Percentiles rank a stretch among this genome's conserved stretches.
Evolutionary conservation across 2,329 filamentous ascomycete genomes (phyloP).

Genomic region (Aureobasidium sp.): DNA sequence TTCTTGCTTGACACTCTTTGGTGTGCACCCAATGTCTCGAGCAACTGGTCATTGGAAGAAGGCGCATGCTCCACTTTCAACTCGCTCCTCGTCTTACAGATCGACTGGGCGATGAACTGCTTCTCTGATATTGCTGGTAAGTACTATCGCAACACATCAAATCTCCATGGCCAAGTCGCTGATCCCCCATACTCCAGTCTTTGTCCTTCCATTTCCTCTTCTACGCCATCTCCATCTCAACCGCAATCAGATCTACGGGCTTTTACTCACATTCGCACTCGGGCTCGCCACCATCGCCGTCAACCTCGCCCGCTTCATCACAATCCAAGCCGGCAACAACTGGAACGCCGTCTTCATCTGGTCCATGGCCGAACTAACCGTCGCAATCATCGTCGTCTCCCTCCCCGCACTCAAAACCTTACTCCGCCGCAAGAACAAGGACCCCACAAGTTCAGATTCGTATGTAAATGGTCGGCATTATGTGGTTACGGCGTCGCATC

Average conservation of each 20-base stretch:
- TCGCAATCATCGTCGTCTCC: slow-evolving; percentile 8
- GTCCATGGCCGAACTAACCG: slow-evolving; percentile 7
- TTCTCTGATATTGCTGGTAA: neutral
- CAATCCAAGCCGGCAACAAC: neutral
- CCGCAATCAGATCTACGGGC: neutral
- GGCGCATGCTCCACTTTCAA: slow-evolving; percentile 4
- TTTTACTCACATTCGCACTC: neutral
- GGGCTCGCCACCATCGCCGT: neutral
- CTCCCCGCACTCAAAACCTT: neutral
- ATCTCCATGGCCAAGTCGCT: neutral
- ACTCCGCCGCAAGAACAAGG: neutral
- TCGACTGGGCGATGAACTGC: slow-evolving; percentile 5
- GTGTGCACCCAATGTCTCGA: neutral
- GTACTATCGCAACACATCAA: neutral
- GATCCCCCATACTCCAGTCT: neutral
- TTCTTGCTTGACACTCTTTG: neutral
- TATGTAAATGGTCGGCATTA: neutral
- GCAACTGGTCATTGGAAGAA: slow-evolving; percentile 8
- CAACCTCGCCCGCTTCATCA: slow-evolving; percentile 9
- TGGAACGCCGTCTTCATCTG: slow-evolving; percentile 2
- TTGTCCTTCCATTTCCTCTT: slow-evolving; percentile 3
- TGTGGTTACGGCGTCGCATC: neutral
- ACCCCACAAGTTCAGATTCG: neutral
- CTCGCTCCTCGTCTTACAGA: neutral
- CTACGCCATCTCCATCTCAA: neutral